Conservation (phyloP, 2,329 filamentous ascomycete species). For the Xylariaceae sp. region DNA sequence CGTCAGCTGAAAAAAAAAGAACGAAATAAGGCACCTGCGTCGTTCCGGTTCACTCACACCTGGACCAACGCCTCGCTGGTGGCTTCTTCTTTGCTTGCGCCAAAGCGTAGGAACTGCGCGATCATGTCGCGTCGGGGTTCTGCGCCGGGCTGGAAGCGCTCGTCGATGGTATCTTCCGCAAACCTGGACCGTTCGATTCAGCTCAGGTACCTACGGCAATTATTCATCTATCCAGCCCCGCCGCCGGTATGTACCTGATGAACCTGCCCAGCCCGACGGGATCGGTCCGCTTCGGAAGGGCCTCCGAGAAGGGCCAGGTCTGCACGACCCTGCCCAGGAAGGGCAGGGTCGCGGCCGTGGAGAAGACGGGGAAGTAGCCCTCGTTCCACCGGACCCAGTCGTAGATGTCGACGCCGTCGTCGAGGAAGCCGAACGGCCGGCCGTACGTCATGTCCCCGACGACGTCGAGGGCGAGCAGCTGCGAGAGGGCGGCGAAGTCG, state of each 20-base stretch:
- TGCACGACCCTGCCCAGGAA: slow-evolving; percentile 8
- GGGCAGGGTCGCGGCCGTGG: slow-evolving; percentile 9
- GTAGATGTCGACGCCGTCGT: slow-evolving; percentile 24
- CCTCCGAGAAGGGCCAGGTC: slow-evolving; percentile 10
- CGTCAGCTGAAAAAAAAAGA: slow-evolving; percentile 1
- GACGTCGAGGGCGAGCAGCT: slow-evolving; percentile 29
- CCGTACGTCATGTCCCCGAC: slow-evolving; percentile 28
- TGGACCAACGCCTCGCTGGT: slow-evolving; percentile 9
- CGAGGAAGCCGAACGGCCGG: slow-evolving; percentile 26
- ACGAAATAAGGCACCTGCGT: too few relatives aligned
- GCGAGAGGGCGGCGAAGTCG: slow-evolving; percentile 33
- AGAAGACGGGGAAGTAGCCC: slow-evolving; percentile 9
- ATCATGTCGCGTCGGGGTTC: slow-evolving; percentile 9
- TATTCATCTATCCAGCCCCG: background rate
- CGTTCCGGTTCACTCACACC: slow-evolving; percentile 8
- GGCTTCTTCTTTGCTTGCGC: slow-evolving; percentile 7
- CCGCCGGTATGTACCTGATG: slow-evolving; percentile 4
- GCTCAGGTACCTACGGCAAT: background rate
- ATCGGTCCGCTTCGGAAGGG: slow-evolving; percentile 8
- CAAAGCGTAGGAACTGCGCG: slow-evolving; percentile 6
- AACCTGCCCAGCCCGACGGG: slow-evolving; percentile 8
- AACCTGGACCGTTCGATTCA: slow-evolving; percentile 2
- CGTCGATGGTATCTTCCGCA: slow-evolving; percentile 8
- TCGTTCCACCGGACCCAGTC: slow-evolving; percentile 13
- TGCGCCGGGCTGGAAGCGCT: slow-evolving; percentile 4